Conservation (phyloP, 805 yeast genomes). For the Yarrowia deformans region DNA sequence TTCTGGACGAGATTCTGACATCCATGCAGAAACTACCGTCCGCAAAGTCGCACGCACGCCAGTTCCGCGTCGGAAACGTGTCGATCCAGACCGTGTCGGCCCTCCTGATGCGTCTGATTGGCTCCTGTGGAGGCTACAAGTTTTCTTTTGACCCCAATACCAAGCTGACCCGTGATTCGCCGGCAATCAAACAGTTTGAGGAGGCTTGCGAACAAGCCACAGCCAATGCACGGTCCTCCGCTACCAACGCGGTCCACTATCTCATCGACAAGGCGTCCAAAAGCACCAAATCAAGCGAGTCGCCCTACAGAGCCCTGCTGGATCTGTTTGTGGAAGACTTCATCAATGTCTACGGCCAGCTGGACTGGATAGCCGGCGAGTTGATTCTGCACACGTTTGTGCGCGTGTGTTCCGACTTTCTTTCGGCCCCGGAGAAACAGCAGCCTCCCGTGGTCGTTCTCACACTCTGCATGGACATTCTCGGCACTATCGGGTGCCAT, state of each 20-base stretch:
- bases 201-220: slow-evolving; percentile 36
- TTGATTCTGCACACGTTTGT: slow-evolving; percentile 57
- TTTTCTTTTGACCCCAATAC: slow-evolving; percentile 43
- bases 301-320: slow-evolving; percentile 49
- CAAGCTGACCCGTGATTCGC: slow-evolving; percentile 34
- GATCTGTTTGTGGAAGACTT: slow-evolving; percentile 68
- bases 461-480: slow-evolving; percentile 62
- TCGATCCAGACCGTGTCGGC: slow-evolving; percentile 59
- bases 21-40: slow-evolving; percentile 60
- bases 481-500: slow-evolving; percentile 60
- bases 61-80: slow-evolving; percentile 55
- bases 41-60: slow-evolving; percentile 56
- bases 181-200: slow-evolving; percentile 36
- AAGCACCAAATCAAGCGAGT: slow-evolving; percentile 43
- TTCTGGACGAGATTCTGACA: slow-evolving; percentile 65
- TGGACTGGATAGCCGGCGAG: slow-evolving; percentile 71
- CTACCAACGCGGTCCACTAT: slow-evolving; percentile 43
- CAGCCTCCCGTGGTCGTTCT: slow-evolving; percentile 51
- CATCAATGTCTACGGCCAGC: slow-evolving; percentile 56
- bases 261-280: slow-evolving; percentile 44
- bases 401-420: slow-evolving; percentile 43
- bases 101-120: slow-evolving; percentile 56
- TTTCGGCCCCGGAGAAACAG: slow-evolving; percentile 35
- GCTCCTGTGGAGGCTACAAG: slow-evolving; percentile 50
- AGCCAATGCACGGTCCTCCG: slow-evolving; percentile 41